Evolutionary conservation across 2,329 filamentous ascomycete genomes (phyloP), one percentile per base, ranked within the genome.

Genomic region (Phialophora expanda): DNA sequence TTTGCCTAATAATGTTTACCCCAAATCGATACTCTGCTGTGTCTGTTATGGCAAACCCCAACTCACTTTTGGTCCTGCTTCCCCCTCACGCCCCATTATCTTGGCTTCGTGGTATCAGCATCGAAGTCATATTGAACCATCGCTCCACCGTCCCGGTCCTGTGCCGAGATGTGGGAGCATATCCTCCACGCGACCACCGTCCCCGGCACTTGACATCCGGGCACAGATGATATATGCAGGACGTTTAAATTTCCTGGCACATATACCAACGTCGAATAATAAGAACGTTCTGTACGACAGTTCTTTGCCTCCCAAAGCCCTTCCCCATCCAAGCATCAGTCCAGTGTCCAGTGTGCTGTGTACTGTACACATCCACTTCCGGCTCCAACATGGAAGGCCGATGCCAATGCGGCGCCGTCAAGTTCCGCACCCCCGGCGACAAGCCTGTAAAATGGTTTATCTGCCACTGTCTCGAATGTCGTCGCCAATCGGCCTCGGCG

Each of bases 401-500:
- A 60, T 90, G 89, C 74, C 87, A 90, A 75, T 92, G 89, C 79
- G 86, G 87, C 60, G 78, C 83, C 17, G 82, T 90, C 61, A 73
- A 75, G 44, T 91, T 91, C 80, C 84, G 80, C 68, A 90, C 88
- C 32, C 87, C 89, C 0, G 77, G 84, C 0, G 76, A 81, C 3
- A 80, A 84, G 64, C 89, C 89, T 0, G 77, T 89, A 51, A 84
- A 84, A n/a, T 78, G 90, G 58, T 91, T 89, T 76, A 86, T 90
- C 74, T 91, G 89, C 78, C 89, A 91, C 78, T 91, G 89, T 76
- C 77, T 81, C 62, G 84, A 88, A 74, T 91, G 89, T 76, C 84
- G 86, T 56, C 82, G 85, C 64, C 89, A 90, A 78, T 86, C 87
- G n/a, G 58, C 85, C 61, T 88, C 87, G 7, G 87, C 89, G 1